Evolutionary conservation across 2,329 filamentous ascomycete species (phyloP).

Genomic region (Trematosphaeria pertusa): DNA sequence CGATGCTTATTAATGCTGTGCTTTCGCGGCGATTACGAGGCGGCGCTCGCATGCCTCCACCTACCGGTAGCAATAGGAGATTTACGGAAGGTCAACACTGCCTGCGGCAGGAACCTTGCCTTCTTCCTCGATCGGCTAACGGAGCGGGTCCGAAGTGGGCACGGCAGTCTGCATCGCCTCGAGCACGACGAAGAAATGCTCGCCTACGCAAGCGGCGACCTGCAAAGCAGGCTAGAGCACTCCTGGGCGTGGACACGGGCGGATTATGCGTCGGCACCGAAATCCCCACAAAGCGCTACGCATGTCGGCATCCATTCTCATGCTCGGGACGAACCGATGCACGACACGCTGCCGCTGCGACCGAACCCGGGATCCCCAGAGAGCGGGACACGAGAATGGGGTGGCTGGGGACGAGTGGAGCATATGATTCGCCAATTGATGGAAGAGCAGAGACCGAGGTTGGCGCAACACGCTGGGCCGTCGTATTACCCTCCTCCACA

Average conservation of each 20-base stretch:
- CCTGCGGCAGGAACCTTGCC: conserved; percentile 80
- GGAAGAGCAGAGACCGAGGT: conserved; percentile 52
- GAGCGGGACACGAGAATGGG: conserved; percentile 72
- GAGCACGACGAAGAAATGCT: conserved; percentile 85
- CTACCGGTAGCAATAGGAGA: conserved; percentile 74
- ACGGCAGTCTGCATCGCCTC: conserved; percentile 48
- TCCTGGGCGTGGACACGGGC: conserved; percentile 79
- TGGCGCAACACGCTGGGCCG: conserved; percentile 24
- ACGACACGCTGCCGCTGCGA: conserved; percentile 56
- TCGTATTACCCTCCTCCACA: conserved; percentile 45
- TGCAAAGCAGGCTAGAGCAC: conserved; percentile 78
- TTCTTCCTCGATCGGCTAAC: conserved; percentile 79
- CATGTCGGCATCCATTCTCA: conserved; percentile 21
- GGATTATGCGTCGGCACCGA: conserved; percentile 41
- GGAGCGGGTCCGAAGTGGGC: conserved; percentile 58
- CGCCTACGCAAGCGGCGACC: conserved; percentile 83
- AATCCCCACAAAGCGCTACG: conserved; percentile 9
- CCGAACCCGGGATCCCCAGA: conserved; percentile 60
- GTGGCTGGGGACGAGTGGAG: conserved; percentile 80
- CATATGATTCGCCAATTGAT: conserved; percentile 64
- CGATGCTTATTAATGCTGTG: conserved; percentile 83
- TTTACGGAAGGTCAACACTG: conserved; percentile 73
- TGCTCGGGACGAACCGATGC: conserved; percentile 35
- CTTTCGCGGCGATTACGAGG: conserved; percentile 74
- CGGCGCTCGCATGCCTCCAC: conserved; percentile 75